Conservation (phyloP, 2,329 filamentous ascomycete genomes). For the Pseudogymnoascus verrucosus region DNA sequence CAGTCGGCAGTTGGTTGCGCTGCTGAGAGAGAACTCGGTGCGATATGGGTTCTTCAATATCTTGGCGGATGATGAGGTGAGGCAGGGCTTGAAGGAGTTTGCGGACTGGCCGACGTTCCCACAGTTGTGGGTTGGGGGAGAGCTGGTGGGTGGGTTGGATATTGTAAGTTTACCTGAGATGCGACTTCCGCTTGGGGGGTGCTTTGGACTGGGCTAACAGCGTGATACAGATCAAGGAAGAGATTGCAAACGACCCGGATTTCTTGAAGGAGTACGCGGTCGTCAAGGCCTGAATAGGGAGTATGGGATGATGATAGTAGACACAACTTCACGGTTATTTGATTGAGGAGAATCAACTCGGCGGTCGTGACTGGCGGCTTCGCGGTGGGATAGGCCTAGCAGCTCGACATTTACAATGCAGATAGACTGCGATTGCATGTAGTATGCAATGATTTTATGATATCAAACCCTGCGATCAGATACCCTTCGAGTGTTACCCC, state of each 20-base stretch:
- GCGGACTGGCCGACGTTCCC: slow-evolving; percentile 99
- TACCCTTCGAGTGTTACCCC: background rate
- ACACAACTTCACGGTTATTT: background rate
- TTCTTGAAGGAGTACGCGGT: slow-evolving; percentile 72
- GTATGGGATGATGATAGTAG: background rate
- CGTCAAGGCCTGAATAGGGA: slow-evolving; percentile 15
- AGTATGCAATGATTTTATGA: background rate
- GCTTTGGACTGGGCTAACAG: slow-evolving; percentile 11
- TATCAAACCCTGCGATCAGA: background rate
- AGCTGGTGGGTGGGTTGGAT: slow-evolving; percentile 86
- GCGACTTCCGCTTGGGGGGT: background rate
- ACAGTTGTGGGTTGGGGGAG: slow-evolving; percentile 85
- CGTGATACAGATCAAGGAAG: slow-evolving; percentile 72
- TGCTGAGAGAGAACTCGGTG: slow-evolving; percentile 81
- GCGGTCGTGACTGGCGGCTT: background rate
- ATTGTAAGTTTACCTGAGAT: slow-evolving; percentile 60
- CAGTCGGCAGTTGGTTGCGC: slow-evolving; percentile 76
- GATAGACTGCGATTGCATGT: background rate
- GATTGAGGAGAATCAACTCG: background rate
- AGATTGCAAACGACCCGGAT: slow-evolving; percentile 72
- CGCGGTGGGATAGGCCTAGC: background rate
- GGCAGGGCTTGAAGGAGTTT: slow-evolving; percentile 92
- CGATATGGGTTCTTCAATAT: slow-evolving; percentile 99
- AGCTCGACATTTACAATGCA: background rate
- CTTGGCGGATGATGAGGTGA: slow-evolving; percentile 90